Evolutionary conservation across 495 filamentous ascomycete species (phyloP).

Genomic region (Aspergillus ellipticus): DNA sequence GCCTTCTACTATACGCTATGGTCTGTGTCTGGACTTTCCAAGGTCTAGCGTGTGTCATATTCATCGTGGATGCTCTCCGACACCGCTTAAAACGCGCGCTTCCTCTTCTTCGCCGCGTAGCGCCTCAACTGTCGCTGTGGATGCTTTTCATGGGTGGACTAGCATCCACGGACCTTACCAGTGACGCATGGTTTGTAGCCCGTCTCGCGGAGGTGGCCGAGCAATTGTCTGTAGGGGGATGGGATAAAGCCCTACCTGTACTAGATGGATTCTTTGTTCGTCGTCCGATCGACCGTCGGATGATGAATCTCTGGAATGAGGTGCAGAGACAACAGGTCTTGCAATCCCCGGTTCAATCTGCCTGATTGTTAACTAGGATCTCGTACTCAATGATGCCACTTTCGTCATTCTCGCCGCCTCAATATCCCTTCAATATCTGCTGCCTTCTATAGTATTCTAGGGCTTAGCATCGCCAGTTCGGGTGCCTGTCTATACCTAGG

Average conservation of each 20-base stretch:
- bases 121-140: neutral
- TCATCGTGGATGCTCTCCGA: neutral
- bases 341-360: too few species aligned
- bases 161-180: neutral
- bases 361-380: too few species aligned
- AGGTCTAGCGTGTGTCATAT: neutral
- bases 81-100: neutral
- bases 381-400: too few species aligned
- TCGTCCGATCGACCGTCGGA: neutral
- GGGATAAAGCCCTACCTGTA: neutral
- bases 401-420: too few species aligned
- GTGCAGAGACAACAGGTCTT: neutral
- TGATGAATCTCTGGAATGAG: neutral
- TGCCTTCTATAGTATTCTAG: too few species aligned
- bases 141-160: neutral
- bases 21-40: neutral
- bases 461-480: too few species aligned
- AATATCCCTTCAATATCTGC: too few species aligned
- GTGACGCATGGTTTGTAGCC: neutral
- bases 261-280: neutral
- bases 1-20: neutral
- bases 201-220: neutral
- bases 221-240: neutral
- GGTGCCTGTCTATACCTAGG: too few species aligned
- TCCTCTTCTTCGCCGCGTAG: neutral